A percentile compares a stretch with the other conserved stretches of the same genome.
phyloP scores from a whole-genome alignment of 1,284 basidiomycete genomes.

The Ustilago crameri region DNA sequence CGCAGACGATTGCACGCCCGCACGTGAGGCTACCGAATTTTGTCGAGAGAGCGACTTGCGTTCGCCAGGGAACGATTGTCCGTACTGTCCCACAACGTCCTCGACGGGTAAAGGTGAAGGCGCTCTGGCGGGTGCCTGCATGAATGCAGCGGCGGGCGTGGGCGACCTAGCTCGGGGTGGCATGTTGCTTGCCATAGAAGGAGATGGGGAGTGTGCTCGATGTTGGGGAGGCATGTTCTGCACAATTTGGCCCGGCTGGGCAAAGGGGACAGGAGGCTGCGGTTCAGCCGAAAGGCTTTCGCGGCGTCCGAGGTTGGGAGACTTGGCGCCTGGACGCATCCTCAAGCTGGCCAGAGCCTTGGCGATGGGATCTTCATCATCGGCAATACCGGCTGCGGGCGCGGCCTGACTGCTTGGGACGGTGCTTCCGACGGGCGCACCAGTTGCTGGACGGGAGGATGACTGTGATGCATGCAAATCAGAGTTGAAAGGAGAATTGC shows the following conservation, averaged over 20 bases:
- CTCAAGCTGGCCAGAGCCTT: slow-evolving; percentile 76
- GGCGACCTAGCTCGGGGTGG: slow-evolving; percentile 77
- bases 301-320: slow-evolving; percentile 48
- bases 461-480: slow-evolving; percentile 33
- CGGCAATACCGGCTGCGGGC: slow-evolving; percentile 40
- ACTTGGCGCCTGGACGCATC: slow-evolving; percentile 54
- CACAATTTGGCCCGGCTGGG: slow-evolving; percentile 42
- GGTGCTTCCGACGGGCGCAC: slow-evolving; percentile 25
- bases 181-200: slow-evolving; percentile 41
- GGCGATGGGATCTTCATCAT: slow-evolving; percentile 79
- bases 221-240: slow-evolving; percentile 47
- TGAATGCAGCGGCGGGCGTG: slow-evolving; percentile 77
- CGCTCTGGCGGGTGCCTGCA: slow-evolving; percentile 75
- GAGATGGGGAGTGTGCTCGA: slow-evolving; percentile 45
- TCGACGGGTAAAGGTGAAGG: slow-evolving; percentile 74
- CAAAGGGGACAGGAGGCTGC: slow-evolving; percentile 24
- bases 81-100: slow-evolving; percentile 81
- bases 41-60: slow-evolving; percentile 68
- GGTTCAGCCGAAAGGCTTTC: slow-evolving; percentile 40
- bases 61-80: slow-evolving; percentile 88
- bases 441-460: slow-evolving; percentile 29
- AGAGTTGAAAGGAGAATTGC: slow-evolving; percentile 60
- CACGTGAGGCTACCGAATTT: slow-evolving; percentile 56
- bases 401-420: slow-evolving; percentile 10
- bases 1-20: slow-evolving; percentile 15